Conservation (phyloP, 225 moss, liverwort and hornwort genomes). For the Polytrichum commune region DNA sequence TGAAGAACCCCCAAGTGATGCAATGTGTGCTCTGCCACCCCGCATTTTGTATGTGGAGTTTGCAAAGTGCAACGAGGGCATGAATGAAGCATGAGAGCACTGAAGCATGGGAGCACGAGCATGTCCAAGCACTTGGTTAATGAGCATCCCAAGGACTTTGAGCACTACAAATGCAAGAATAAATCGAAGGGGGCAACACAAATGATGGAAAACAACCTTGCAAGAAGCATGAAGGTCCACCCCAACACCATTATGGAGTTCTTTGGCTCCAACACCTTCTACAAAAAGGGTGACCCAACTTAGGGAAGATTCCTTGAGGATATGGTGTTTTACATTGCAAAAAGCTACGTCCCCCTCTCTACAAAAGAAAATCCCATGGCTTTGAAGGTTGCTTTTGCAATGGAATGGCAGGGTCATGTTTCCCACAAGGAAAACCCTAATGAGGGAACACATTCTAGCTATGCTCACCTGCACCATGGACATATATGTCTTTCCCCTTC, state of each 20-base stretch:
- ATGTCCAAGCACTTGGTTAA: background rate
- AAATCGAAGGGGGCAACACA: background rate
- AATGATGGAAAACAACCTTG: background rate
- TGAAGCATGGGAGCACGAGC: background rate
- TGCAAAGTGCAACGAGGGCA: constrained; percentile 29
- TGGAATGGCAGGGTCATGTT: too few species aligned
- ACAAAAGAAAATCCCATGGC: too few species aligned
- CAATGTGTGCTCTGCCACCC: constrained; percentile 1
- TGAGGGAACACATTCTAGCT: too few species aligned
- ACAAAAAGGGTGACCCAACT: constrained; percentile 34
- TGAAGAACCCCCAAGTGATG: constrained; percentile 53
- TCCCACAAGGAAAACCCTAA: too few species aligned
- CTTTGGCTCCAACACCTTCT: constrained; percentile 27
- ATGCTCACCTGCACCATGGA: too few species aligned
- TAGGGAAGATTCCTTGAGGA: background rate
- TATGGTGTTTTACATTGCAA: background rate
- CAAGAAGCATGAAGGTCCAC: background rate
- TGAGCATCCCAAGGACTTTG: background rate
- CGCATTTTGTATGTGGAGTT: constrained; percentile 1
- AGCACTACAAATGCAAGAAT: background rate
- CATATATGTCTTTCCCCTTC: too few species aligned
- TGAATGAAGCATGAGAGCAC: too few species aligned
- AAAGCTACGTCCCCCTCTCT: too few species aligned
- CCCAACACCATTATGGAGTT: constrained; percentile 20
- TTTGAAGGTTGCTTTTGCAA: too few species aligned